phyloP scores from a whole-genome alignment of 1,284 basidiomycete species.

The Cutaneotrichosporon sp. region DNA sequence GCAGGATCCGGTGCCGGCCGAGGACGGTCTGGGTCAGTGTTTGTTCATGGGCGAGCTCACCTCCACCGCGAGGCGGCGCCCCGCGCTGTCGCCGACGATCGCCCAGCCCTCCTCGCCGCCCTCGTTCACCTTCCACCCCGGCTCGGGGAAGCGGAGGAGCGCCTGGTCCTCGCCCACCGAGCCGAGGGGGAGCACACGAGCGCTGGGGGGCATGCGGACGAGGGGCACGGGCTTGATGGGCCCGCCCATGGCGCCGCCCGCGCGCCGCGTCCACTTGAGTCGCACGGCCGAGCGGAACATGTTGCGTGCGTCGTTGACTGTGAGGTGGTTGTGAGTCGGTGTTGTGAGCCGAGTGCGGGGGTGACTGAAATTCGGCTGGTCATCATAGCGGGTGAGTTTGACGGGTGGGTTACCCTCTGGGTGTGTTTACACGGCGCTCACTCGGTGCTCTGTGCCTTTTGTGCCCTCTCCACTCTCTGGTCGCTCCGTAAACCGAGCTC shows the following conservation, averaged over 20 bases:
- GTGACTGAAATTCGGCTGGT: neutral
- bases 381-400: too few relatives aligned
- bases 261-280: neutral
- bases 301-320: neutral
- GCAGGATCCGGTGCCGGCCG: constrained; percentile 67
- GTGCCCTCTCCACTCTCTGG: too few relatives aligned
- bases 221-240: constrained; percentile 26
- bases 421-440: too few relatives aligned
- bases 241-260: neutral
- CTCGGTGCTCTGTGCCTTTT: too few relatives aligned
- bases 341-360: too few relatives aligned
- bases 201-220: constrained; percentile 39
- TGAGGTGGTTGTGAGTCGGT: neutral
- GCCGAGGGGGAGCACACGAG: constrained; percentile 42
- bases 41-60: too few relatives aligned
- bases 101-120: constrained; percentile 66
- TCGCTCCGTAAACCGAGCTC: too few relatives aligned
- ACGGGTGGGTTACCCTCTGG: too few relatives aligned
- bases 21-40: constrained; percentile 64
- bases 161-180: constrained; percentile 26
- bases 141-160: constrained; percentile 55
- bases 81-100: constrained; percentile 61
- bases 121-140: constrained; percentile 62
- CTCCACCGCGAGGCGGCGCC: constrained; percentile 63
- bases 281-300: constrained; percentile 11